Base-by-base conservation (phyloP, 768 basidiomycete species). In the Suillus luteus region DNA sequence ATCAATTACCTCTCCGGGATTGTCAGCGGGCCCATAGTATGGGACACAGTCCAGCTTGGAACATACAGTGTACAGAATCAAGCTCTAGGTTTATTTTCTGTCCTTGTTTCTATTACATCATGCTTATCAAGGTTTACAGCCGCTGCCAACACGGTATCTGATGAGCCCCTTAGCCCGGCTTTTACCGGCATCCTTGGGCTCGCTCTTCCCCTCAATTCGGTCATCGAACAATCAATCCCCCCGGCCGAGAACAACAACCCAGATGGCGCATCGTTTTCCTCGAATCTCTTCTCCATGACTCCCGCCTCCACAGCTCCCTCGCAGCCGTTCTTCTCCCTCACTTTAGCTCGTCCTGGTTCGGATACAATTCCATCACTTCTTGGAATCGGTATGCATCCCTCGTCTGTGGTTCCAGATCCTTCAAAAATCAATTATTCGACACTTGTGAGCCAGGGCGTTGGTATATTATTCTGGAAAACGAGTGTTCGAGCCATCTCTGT, bases 151-250 rank as follows among this genome's bases (percentile, higher is more conserved):
- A 66, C 67, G 44, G 85, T 93, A 55, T 49, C 74, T 1, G 69
- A 77, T 43, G 92, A 93, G 73, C 84, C 84, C 0, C 81, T 93
- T 8, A 75, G 82, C 1, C 69, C 80, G 10, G 66, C 77, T 14
- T 93, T 89, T 72, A 79, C 76, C 64, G 92, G 92, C 33, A 82
- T 93, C 59, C 81, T 93, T 6, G 92, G 91, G 19, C 85, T 93
- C 55, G 89, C 90, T 1, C 85, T 92, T 33, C 89, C 92, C 27
- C 75, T 79, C 54, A 86, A 92, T 75, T 90, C 87, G n/a, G 66
- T 87, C 64, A 93, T 93, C 60, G 81, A 87, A 5, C 59, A 72
- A 0, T 8, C 48, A 1, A 78, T 93, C 27, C 79, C 83, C 0
- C 80, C 89, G 1, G 77, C 77, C 22, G 80, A 78, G 10, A 77